Conservation (phyloP, 345 rosid genomes). For the Lepidium aucheri region DNA sequence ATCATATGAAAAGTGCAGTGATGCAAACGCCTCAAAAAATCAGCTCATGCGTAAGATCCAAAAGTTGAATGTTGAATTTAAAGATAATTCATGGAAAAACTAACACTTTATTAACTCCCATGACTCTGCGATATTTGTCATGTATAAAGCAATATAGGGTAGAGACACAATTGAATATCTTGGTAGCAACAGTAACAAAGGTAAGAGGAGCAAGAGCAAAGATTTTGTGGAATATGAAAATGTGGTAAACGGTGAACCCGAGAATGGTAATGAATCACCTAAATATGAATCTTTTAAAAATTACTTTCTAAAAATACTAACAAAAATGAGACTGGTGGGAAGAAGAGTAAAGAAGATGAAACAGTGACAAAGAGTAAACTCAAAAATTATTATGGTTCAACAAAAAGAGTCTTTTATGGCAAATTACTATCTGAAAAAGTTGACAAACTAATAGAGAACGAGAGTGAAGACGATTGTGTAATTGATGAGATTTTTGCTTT, state of each 20-base stretch:
- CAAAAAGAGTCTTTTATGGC: not conserved
- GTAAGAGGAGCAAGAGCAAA: not conserved
- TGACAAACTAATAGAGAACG: not conserved
- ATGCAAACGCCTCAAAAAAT: too few species aligned
- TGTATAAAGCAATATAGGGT: too few species aligned
- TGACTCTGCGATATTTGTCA: too few species aligned
- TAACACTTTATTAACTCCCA: too few species aligned
- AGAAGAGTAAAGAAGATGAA: not conserved
- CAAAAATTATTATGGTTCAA: not conserved
- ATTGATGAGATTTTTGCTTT: slow-evolving; percentile 1
- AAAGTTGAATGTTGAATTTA: too few species aligned
- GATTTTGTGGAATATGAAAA: not conserved
- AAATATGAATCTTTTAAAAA: too few species aligned
- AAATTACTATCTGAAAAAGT: not conserved
- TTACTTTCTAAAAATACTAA: not conserved
- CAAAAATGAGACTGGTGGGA: not conserved
- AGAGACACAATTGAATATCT: too few species aligned
- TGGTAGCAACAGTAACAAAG: too few species aligned
- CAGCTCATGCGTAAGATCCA: too few species aligned
- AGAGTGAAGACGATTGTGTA: not conserved
- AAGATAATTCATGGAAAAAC: too few species aligned
- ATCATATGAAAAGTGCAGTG: too few species aligned
- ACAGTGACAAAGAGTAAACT: not conserved
- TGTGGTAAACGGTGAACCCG: not conserved
- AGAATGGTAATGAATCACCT: not conserved